Conservation (phyloP, 2,329 filamentous ascomycete genomes). For the Calonectria crousiana region DNA sequence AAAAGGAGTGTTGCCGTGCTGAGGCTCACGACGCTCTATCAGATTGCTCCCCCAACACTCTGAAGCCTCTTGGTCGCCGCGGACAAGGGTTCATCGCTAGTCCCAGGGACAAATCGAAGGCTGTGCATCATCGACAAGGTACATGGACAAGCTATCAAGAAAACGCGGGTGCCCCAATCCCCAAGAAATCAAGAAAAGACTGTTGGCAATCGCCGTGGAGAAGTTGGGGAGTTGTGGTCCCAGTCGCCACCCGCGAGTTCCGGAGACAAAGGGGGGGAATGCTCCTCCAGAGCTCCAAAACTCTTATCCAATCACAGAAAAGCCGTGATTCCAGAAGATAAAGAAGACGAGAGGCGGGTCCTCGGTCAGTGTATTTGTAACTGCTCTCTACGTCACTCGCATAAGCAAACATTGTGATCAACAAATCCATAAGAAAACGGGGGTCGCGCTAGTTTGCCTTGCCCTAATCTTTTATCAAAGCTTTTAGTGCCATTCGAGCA, state of each 20-base stretch:
- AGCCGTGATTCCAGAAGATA: not conserved
- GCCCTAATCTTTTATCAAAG: not conserved
- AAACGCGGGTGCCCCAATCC: constrained; percentile 7
- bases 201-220: not conserved
- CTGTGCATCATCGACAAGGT: constrained; percentile 1
- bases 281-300: not conserved
- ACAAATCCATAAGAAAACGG: not conserved
- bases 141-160: not conserved
- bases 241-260: constrained; percentile 1
- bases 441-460: not conserved
- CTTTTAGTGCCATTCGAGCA: not conserved
- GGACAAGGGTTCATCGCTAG: not conserved
- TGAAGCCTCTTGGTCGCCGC: not conserved
- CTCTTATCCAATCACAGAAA: not conserved
- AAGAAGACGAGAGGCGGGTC: not conserved
- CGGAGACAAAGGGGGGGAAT: not conserved
- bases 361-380: not conserved
- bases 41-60: not conserved
- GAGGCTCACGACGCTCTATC: not conserved
- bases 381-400: not conserved
- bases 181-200: not conserved
- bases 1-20: not conserved
- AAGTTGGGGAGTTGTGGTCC: constrained; percentile 4
- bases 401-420: not conserved
- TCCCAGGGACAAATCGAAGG: not conserved